These are phyloP conservation scores for Wickerhamiella musiphila DNA, from an alignment of 805 yeast genomes.

Conservation along the genomic window DNA sequence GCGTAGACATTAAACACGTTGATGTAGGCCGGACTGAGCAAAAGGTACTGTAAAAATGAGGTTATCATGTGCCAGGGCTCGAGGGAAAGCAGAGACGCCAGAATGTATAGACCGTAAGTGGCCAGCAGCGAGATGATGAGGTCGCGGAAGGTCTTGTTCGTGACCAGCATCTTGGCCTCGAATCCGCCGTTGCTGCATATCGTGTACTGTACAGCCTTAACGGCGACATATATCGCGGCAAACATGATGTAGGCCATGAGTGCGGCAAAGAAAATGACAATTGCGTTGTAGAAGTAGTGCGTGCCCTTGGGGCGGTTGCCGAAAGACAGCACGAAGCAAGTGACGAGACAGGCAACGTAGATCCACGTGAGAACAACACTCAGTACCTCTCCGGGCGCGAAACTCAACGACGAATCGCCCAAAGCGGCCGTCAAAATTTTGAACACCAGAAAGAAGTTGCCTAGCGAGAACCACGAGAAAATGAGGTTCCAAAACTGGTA, in stretches of 20 bases:
- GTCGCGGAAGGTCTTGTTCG: constrained; percentile 61
- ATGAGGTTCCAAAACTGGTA: constrained; percentile 67
- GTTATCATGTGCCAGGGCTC: constrained; percentile 92
- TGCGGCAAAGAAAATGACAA: constrained; percentile 67
- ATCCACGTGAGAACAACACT: constrained; percentile 74
- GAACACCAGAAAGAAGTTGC: constrained; percentile 83
- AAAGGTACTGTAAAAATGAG: constrained; percentile 64
- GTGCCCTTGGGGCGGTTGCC: constrained; percentile 95
- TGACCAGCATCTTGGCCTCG: constrained; percentile 19
- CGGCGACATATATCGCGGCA: constrained; percentile 69
- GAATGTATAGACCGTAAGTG: constrained; percentile 64
- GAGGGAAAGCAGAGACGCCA: constrained; percentile 63
- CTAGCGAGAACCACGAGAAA: constrained; percentile 83
- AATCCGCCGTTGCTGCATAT: constrained; percentile 31
- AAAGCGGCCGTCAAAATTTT: constrained; percentile 79
- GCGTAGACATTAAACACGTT: constrained; percentile 88
- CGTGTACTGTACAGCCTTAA: constrained; percentile 46
- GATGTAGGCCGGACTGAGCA: constrained; percentile 76
- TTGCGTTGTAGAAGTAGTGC: constrained; percentile 51
- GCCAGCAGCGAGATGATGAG: constrained; percentile 71
- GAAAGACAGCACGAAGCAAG: constrained; percentile 76
- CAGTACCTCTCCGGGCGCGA: constrained; percentile 58
- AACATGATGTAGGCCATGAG: constrained; percentile 79
- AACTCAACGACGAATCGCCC: constrained; percentile 41
- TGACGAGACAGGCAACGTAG: constrained; percentile 60